These are phyloP conservation scores for Musa beccarii DNA, from an alignment of 176 grass and related monocot genomes.

Conservation along the genomic window DNA sequence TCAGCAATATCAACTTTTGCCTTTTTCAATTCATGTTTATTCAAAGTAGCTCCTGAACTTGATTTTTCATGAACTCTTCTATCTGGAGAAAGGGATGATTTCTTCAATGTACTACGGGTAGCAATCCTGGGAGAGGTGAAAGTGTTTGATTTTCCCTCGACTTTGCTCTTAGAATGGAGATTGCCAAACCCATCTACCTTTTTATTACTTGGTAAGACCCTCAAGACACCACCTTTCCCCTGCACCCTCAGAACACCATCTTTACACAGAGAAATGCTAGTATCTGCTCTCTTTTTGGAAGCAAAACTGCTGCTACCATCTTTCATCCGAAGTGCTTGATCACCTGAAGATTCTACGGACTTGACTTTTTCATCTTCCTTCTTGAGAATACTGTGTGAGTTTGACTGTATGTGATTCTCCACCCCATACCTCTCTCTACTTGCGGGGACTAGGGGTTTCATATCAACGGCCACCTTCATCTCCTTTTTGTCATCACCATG, in stretches of 20 bases:
- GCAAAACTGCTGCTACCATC: not conserved
- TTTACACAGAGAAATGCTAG: slow-evolving; percentile 27
- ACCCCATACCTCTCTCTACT: not conserved
- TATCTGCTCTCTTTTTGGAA: not conserved
- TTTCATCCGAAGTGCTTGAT: not conserved
- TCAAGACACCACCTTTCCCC: slow-evolving; percentile 17
- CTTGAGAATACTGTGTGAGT: not conserved
- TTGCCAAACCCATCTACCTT: slow-evolving; percentile 39
- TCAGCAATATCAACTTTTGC: slow-evolving; percentile 4
- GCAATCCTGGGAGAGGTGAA: slow-evolving; percentile 20
- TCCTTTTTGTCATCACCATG: slow-evolving; percentile 25
- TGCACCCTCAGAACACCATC: slow-evolving; percentile 15
- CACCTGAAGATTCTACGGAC: not conserved
- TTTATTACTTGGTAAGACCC: slow-evolving; percentile 24
- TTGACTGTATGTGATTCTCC: not conserved
- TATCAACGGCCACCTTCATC: slow-evolving; percentile 2
- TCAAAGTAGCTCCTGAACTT: slow-evolving; percentile 7
- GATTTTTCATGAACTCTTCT: slow-evolving; percentile 16
- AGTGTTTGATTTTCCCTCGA: slow-evolving; percentile 9
- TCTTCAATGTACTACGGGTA: slow-evolving; percentile 22
- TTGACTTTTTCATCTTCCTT: not conserved
- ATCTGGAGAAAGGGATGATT: slow-evolving; percentile 25
- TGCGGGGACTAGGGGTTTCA: not conserved
- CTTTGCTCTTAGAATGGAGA: slow-evolving; percentile 18
- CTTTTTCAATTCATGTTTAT: slow-evolving; percentile 15